These are phyloP conservation scores for Kandelia obovata DNA, from an alignment of 345 rosid species.

Conservation along the genomic window DNA sequence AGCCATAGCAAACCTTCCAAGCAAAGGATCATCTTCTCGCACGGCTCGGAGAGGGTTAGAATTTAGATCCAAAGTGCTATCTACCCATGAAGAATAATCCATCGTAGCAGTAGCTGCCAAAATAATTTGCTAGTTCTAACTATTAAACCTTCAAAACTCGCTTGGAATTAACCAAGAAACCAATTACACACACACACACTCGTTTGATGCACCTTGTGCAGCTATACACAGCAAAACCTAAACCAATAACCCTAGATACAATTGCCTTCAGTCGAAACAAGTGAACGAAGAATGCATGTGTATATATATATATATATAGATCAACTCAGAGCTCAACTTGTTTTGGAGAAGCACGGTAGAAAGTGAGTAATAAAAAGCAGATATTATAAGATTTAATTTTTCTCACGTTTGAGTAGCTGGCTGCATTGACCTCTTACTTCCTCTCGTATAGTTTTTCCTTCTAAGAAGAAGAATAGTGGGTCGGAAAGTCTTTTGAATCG, in stretches of 20 bases:
- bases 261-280: background rate
- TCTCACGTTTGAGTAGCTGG: too few species aligned
- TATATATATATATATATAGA: background rate
- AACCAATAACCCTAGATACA: background rate
- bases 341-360: background rate
- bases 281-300: background rate
- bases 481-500: background rate
- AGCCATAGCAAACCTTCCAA: background rate
- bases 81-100: slow-evolving; percentile 26
- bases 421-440: background rate
- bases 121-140: background rate
- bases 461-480: slow-evolving; percentile 6
- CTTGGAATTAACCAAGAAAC: background rate
- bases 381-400: background rate
- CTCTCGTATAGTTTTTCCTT: background rate
- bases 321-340: background rate
- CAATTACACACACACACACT: too few species aligned
- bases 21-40: background rate
- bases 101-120: background rate
- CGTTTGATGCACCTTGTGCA: background rate
- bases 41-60: slow-evolving; percentile 1
- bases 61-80: slow-evolving; percentile 31
- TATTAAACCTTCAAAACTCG: background rate
- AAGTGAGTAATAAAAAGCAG: background rate
- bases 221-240: background rate